Percentiles rank a stretch among this genome's conserved stretches.
phyloP scores from a whole-genome alignment of 2,329 filamentous ascomycete genomes.

The Anthostomella pinea region DNA sequence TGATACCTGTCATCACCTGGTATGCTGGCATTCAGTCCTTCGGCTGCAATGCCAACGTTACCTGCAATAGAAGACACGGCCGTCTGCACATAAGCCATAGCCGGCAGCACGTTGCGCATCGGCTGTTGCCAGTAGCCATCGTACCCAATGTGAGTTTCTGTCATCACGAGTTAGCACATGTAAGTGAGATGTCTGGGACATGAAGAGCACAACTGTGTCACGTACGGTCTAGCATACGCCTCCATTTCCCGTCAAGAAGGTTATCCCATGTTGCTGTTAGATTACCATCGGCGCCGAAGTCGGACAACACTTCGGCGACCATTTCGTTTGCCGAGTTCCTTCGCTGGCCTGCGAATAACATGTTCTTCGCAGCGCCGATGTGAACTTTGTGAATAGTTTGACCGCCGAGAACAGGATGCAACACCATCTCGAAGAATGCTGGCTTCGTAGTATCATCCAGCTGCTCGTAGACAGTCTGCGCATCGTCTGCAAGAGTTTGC shows the following conservation, averaged over 20 bases:
- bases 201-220: slow-evolving; percentile 6
- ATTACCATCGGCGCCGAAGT: slow-evolving; percentile 56
- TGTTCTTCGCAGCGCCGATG: slow-evolving; percentile 47
- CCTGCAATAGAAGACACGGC: slow-evolving; percentile 58
- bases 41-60: slow-evolving; percentile 60
- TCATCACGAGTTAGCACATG: slow-evolving; percentile 1
- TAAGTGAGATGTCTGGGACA: neutral
- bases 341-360: slow-evolving; percentile 48
- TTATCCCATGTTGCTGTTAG: slow-evolving; percentile 56
- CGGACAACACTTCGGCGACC: slow-evolving; percentile 48
- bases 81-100: slow-evolving; percentile 57
- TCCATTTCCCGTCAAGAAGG: slow-evolving; percentile 61
- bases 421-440: slow-evolving; percentile 60
- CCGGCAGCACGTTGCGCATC: slow-evolving; percentile 65
- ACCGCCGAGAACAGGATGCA: slow-evolving; percentile 57
- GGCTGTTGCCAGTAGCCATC: slow-evolving; percentile 65
- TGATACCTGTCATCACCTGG: slow-evolving; percentile 66
- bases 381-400: slow-evolving; percentile 53
- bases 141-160: slow-evolving; percentile 53
- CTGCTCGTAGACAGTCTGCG: slow-evolving; percentile 54
- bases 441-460: slow-evolving; percentile 49
- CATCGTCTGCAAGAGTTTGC: slow-evolving; percentile 48
- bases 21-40: slow-evolving; percentile 64
- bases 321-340: slow-evolving; percentile 50
- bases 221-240: slow-evolving; percentile 57